Percentiles rank a stretch among this genome's conserved stretches.
phyloP scores from a whole-genome alignment of 1,284 basidiomycete species.

The Grifola frondosa region DNA sequence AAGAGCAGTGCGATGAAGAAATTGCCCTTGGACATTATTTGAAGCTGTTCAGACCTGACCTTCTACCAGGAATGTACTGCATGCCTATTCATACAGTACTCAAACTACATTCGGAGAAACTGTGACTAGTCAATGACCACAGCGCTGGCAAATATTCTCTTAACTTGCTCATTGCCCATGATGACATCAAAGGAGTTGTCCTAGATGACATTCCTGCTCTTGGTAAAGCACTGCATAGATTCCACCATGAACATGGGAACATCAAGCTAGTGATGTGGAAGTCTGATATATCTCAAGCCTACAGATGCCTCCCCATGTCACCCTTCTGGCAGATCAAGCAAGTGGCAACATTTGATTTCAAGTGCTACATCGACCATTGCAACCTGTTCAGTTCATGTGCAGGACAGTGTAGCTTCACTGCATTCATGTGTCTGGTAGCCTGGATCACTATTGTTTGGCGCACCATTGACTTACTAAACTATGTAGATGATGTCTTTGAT shows the following conservation, averaged over 20 bases:
- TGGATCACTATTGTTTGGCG: neutral
- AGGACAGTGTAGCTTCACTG: neutral
- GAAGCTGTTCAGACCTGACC: slow-evolving; percentile 8
- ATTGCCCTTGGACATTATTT: neutral
- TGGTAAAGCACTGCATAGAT: neutral
- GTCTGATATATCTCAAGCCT: neutral
- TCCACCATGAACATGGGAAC: neutral
- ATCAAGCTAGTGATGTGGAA: neutral
- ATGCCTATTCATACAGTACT: slow-evolving; percentile 13
- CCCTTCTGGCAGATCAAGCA: neutral
- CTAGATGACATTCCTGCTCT: neutral
- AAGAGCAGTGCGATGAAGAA: neutral
- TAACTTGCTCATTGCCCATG: slow-evolving; percentile 23
- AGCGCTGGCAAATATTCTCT: slow-evolving; percentile 1
- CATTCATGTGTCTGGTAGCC: neutral
- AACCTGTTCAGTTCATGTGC: neutral
- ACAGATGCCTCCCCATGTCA: neutral
- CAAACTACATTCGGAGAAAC: slow-evolving; percentile 16
- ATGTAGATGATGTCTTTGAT: neutral
- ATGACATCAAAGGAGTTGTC: slow-evolving; percentile 8
- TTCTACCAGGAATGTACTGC: slow-evolving; percentile 7
- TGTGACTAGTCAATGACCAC: slow-evolving; percentile 12
- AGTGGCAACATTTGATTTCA: neutral
- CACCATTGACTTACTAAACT: neutral
- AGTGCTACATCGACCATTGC: neutral